A percentile compares a stretch with the other conserved stretches of the same genome.
phyloP scores from a whole-genome alignment of 192 early-diverging fungal species.

The Coemansia sp. region DNA sequence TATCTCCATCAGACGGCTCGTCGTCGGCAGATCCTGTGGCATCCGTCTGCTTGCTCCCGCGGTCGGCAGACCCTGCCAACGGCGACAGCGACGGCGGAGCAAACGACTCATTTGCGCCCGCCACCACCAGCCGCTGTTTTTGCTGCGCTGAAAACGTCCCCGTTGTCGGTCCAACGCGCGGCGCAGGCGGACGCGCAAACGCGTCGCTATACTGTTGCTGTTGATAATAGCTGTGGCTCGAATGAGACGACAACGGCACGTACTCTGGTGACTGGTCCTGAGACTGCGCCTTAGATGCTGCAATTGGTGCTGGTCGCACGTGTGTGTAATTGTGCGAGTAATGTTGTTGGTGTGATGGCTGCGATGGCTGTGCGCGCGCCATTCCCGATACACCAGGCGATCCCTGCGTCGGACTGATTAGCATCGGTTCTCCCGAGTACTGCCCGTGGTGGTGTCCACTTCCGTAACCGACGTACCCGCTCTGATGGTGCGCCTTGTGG shows the following conservation, averaged over 20 bases:
- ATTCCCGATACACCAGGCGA: not conserved
- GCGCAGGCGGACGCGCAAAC: not conserved
- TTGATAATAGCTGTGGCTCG: not conserved
- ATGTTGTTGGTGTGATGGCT: not conserved
- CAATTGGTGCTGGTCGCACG: too few species aligned
- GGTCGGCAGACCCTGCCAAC: not conserved
- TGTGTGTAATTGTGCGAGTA: not conserved
- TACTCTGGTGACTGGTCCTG: not conserved
- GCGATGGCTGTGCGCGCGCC: not conserved
- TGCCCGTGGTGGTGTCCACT: not conserved
- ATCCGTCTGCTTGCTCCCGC: not conserved
- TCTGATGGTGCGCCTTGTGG: not conserved
- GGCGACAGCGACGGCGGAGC: not conserved
- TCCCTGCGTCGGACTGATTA: not conserved
- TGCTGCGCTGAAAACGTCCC: not conserved
- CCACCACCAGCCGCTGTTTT: not conserved
- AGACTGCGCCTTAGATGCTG: not conserved
- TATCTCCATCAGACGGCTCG: slow-evolving; percentile 1
- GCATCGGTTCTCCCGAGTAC: not conserved
- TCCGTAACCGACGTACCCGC: not conserved
- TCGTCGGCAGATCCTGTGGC: slow-evolving; percentile 1
- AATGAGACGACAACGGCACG: not conserved
- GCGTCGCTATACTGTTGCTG: not conserved
- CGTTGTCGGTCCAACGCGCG: not conserved
- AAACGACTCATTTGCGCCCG: not conserved